These are phyloP conservation scores for Fusarium sp. DNA, from an alignment of 2,329 filamentous ascomycete species.

Conservation along the genomic window DNA sequence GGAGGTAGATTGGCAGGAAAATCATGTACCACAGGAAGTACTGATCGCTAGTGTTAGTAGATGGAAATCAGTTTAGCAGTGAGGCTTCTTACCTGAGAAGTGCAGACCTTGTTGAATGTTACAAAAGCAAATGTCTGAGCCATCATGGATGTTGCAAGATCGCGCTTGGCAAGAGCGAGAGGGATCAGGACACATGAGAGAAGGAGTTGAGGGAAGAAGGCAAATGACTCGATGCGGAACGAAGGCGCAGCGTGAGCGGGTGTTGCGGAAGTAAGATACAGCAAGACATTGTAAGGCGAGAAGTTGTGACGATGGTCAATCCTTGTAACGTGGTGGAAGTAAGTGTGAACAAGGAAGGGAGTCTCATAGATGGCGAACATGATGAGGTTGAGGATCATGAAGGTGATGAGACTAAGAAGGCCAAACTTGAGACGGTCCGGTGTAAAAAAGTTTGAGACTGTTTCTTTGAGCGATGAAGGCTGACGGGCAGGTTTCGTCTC, in stretches of 20 bases:
- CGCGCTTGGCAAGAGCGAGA: slow-evolving; percentile 79
- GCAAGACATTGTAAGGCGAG: slow-evolving; percentile 91
- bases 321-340: slow-evolving; percentile 89
- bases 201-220: slow-evolving; percentile 88
- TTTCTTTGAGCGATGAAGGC: slow-evolving; percentile 37
- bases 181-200: slow-evolving; percentile 83
- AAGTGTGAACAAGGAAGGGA: slow-evolving; percentile 90
- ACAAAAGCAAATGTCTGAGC: slow-evolving; percentile 98
- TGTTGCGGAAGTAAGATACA: slow-evolving; percentile 84
- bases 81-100: slow-evolving; percentile 78
- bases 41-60: slow-evolving; percentile 57
- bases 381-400: slow-evolving; percentile 75
- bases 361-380: slow-evolving; percentile 86
- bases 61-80: background rate
- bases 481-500: background rate
- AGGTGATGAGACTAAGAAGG: slow-evolving; percentile 75
- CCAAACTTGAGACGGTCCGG: slow-evolving; percentile 67
- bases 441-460: slow-evolving; percentile 60
- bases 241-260: slow-evolving; percentile 50
- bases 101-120: slow-evolving; percentile 98
- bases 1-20: slow-evolving; percentile 91
- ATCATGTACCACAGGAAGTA: slow-evolving; percentile 99
- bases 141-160: slow-evolving; percentile 86
- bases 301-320: slow-evolving; percentile 99
- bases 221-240: slow-evolving; percentile 76